Evolutionary conservation across 2,329 filamentous ascomycete species (phyloP), one percentile per base, ranked within the genome.

Genomic region (Knoxdaviesia capensis): DNA sequence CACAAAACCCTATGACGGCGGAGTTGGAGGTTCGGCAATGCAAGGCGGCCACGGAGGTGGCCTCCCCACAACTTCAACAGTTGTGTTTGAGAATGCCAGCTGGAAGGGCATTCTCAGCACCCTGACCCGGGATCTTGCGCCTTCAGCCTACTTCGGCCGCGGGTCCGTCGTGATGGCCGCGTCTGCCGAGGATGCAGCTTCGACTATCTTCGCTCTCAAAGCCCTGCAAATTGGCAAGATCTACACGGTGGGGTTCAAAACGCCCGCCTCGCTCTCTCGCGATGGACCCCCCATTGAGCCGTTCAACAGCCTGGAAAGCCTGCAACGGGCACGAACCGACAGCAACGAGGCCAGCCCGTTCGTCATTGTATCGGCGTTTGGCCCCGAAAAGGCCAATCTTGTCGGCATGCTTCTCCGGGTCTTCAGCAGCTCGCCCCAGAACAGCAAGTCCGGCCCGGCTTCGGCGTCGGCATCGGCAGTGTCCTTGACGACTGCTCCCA

Each of bases 81-180:
- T 88, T 36, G 63, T 87, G 10, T 80, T 85, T 39, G 83, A 90
- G 51, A 92, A 92, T 49, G 80, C 82, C 7, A 76, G 77, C 9
- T 90, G 84, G 82, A 85, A 84, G 56, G 84, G 83, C 1, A 88
- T 92, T 44, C 68, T 85, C 39, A 80, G 81, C 41, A 86, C 83
- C 1, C 63, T 92, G 45, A 90, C 79, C 4, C 71, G 80, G 28
- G 83, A 92, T 51, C 77, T 87, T 49, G 80, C 86, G 0, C 83
- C 84, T 0, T 86, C 81, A 5, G 83, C 84, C 1, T 92, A 88
- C 56, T 72, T 71, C 48, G 77, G 75, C 36, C 74, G 82, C 39
- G 74, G 81, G 4, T 83, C 82, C 3, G 72, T 92, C 38, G 71
- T 92, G 9, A 62, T 92, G 7, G 80, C 81, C 6, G 77, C 72